Conservation (phyloP, 2,329 filamentous ascomycete species). For the Metarhizium album region DNA sequence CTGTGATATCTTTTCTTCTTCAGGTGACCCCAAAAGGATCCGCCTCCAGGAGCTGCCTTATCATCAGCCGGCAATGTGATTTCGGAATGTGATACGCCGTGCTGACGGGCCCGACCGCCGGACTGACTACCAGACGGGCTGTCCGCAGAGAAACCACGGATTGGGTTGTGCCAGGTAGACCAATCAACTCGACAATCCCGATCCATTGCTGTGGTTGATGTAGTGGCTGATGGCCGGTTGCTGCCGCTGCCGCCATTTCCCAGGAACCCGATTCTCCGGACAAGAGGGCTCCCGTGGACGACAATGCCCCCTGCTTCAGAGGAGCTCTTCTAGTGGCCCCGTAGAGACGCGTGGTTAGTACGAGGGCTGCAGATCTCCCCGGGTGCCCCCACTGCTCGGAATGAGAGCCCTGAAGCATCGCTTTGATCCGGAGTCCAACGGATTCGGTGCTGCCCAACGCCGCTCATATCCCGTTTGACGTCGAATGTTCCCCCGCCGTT, state of each 20-base stretch:
- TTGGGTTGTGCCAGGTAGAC: too few relatives aligned
- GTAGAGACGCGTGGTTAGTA: constrained; percentile 29
- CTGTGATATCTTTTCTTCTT: background rate
- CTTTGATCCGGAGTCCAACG: constrained; percentile 45
- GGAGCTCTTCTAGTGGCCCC: constrained; percentile 23
- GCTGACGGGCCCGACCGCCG: too few relatives aligned
- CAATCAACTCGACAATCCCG: too few relatives aligned
- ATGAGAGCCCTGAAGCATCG: constrained; percentile 28
- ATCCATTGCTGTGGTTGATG: too few relatives aligned
- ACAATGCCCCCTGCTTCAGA: background rate
- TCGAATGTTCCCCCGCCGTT: constrained; percentile 91
- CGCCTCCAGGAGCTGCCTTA: background rate
- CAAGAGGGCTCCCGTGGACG: constrained; percentile 8
- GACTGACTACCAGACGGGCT: background rate
- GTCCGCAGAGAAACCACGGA: too few relatives aligned
- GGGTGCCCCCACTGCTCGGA: constrained; percentile 42
- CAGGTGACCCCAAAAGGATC: background rate
- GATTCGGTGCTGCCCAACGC: constrained; percentile 30
- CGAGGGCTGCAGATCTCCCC: constrained; percentile 63
- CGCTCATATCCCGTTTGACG: constrained; percentile 41
- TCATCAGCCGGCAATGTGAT: background rate
- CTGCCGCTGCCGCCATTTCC: constrained; percentile 3
- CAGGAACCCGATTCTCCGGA: constrained; percentile 11
- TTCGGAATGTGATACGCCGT: background rate
- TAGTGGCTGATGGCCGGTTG: background rate